Conservation (phyloP, 1,284 basidiomycete genomes). For the Sutorius eximius region DNA sequence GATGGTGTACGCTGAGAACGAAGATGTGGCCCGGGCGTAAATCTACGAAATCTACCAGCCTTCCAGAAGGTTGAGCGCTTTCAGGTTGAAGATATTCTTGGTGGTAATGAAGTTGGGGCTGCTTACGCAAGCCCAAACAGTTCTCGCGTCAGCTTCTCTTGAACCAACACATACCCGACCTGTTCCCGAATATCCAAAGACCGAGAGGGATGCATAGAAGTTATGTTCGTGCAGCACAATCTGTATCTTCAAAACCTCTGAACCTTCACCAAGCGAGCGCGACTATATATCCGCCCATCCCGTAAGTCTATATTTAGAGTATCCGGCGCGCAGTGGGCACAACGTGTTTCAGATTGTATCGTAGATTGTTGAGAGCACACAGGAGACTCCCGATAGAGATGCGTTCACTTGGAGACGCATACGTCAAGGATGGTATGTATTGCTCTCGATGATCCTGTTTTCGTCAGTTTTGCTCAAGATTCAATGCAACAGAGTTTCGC, state of each 20-base stretch:
- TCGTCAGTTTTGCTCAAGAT: slow-evolving; percentile 1
- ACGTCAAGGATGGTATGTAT: slow-evolving; percentile 76
- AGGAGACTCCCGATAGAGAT: slow-evolving; percentile 75
- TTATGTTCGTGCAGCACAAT: slow-evolving; percentile 56
- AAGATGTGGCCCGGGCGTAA: neutral
- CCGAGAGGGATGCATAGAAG: slow-evolving; percentile 19
- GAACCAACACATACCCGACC: neutral
- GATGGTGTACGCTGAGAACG: neutral
- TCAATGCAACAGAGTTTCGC: slow-evolving; percentile 67
- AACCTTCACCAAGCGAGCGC: slow-evolving; percentile 67
- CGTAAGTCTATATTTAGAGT: slow-evolving; percentile 48
- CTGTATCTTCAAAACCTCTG: slow-evolving; percentile 60
- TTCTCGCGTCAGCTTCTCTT: neutral
- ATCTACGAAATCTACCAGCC: neutral
- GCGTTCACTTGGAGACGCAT: slow-evolving; percentile 84
- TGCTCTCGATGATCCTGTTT: neutral
- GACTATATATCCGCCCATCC: slow-evolving; percentile 77
- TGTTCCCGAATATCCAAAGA: neutral
- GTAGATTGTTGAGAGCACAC: slow-evolving; percentile 79
- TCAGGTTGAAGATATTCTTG: neutral
- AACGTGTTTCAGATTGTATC: slow-evolving; percentile 61
- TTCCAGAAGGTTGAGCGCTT: neutral
- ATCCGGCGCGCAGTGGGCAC: neutral
- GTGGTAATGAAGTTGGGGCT: neutral
- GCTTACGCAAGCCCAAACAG: slow-evolving; percentile 12